Conservation (phyloP, 495 filamentous ascomycete genomes). For the Penicillium argentinense region DNA sequence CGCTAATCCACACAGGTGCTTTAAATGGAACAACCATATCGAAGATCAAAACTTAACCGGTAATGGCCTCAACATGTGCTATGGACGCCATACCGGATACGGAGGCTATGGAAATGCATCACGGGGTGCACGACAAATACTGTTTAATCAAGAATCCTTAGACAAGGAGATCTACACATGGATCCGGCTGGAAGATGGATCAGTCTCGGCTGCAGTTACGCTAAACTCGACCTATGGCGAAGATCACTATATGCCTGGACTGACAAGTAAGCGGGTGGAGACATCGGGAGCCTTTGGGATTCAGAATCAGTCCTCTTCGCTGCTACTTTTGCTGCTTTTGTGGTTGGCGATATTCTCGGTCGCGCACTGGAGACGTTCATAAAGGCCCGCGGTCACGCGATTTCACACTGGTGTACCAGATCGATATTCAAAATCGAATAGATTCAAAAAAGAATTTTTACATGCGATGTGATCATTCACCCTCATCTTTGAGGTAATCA, state of each 20-base stretch:
- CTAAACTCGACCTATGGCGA: conserved; percentile 68
- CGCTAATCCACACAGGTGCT: conserved; percentile 27
- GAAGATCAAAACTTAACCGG: conserved; percentile 34
- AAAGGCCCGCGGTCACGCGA: too few relatives aligned
- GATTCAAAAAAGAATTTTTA: too few relatives aligned
- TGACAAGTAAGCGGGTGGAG: not conserved
- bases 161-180: conserved; percentile 55
- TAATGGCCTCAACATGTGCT: conserved; percentile 56
- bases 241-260: conserved; percentile 35
- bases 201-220: conserved; percentile 53
- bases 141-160: conserved; percentile 40
- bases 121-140: conserved; percentile 59
- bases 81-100: conserved; percentile 69
- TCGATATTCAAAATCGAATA: too few relatives aligned
- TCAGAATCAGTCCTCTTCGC: not conserved
- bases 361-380: too few relatives aligned
- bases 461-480: too few relatives aligned
- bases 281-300: not conserved
- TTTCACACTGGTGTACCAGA: too few relatives aligned
- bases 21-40: conserved; percentile 35
- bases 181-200: conserved; percentile 63
- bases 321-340: too few relatives aligned
- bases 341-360: too few relatives aligned
- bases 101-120: conserved; percentile 69
- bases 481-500: too few relatives aligned